Evolutionary conservation across 2,329 filamentous ascomycete genomes (phyloP), one percentile per base, ranked within the genome.

Genomic region (Metarhizium anisopliae): DNA sequence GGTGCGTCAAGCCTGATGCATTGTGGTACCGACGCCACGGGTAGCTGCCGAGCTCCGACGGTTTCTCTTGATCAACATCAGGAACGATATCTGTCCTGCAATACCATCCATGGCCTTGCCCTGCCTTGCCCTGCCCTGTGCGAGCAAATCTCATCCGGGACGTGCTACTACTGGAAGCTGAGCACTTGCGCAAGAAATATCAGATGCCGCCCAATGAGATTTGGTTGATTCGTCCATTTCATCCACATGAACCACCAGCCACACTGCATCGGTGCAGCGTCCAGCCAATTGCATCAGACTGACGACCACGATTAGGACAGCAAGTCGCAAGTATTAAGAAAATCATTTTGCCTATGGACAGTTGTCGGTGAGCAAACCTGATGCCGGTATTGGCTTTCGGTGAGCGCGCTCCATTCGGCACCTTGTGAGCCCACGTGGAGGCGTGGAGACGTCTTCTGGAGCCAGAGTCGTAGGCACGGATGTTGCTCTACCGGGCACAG

Each of bases 401-500:
- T 47, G 51, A 51, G 29, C 38, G 51, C 18, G 43, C 45, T 47
- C 47, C 47, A 45, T 47, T 38, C 51, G 18, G 51, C 38, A 45
- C 29, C 25, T 29, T 25, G 42, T 36, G 47, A 42, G 29, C 49
- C 55, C 55, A 56, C 55, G 55, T 56, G 55, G 55, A 54, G 38
- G n/a, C 25, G 51, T 45, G 32, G 54, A 32, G 20, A 25, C 29
- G 47, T 47, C 6, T 30, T 52, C 47, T 52, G 47, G 18, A 38
- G 40, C 45, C 35, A 35, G 6, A 35, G 32, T n/a, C 47, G 20
- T 25, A 4, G 25, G 25, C 25, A 25, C 25, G 25, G 25, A 25
- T 29, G 45, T 14, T 29, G 18, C 42, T 13, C 11, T 30, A 49
- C 20, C 10, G 10, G 10, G 25, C 25, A 49, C 20, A 20, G 25